Evolutionary conservation across 306 rosid genomes (phyloP).

Genomic region (Luffa aegyptiaca): DNA sequence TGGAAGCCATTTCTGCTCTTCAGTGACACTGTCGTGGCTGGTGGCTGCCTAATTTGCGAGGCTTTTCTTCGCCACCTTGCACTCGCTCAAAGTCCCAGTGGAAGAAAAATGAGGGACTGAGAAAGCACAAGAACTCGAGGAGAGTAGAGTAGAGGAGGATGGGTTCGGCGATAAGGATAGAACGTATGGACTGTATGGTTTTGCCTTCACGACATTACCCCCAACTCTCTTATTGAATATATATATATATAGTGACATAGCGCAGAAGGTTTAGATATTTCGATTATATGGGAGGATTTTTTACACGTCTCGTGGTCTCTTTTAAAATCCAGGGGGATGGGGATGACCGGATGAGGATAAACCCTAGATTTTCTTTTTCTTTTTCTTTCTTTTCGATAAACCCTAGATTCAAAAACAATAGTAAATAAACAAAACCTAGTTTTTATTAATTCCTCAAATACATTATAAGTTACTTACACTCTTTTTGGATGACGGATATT

Average conservation of each 20-base stretch:
- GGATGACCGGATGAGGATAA: neutral
- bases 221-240: neutral
- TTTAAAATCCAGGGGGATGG: neutral
- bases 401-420: no score
- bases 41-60: neutral
- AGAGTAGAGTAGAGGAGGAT: neutral
- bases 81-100: neutral
- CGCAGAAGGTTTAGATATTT: neutral
- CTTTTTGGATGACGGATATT: no score
- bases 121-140: neutral
- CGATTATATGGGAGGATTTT: neutral
- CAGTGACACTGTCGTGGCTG: neutral
- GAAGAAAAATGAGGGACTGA: neutral
- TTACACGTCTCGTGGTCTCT: neutral
- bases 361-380: neutral
- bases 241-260: neutral
- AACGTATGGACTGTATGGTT: slow-evolving; percentile 11
- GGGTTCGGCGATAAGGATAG: slow-evolving; percentile 6
- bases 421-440: no score
- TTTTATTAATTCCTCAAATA: no score
- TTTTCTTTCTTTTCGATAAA: no score
- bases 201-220: neutral
- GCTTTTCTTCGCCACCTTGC: neutral
- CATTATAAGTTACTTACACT: no score
- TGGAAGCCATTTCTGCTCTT: slow-evolving; percentile 41